phyloP scores from a whole-genome alignment of 148 eudicot genomes.

The Cornus controversa region DNA sequence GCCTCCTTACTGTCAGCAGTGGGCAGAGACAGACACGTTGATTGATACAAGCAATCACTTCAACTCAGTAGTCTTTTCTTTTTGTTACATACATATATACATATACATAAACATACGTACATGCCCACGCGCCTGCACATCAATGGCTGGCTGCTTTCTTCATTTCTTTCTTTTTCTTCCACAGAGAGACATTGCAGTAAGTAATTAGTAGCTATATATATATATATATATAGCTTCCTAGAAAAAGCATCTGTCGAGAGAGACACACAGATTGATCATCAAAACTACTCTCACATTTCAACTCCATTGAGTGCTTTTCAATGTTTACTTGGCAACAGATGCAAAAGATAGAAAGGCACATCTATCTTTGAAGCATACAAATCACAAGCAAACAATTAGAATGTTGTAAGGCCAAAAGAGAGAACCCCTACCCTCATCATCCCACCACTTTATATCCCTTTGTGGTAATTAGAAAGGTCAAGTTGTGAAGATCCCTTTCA shows the following conservation, averaged over 20 bases:
- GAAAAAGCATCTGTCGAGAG: too few relatives aligned
- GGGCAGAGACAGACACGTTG: slow-evolving; percentile 8
- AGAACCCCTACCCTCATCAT: neutral
- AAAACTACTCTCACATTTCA: slow-evolving; percentile 9
- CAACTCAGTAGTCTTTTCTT: neutral
- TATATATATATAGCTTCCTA: neutral
- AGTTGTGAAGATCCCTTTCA: slow-evolving; percentile 13
- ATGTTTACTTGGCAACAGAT: slow-evolving; percentile 7
- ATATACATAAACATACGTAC: too few relatives aligned
- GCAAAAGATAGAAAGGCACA: neutral
- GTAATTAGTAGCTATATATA: too few relatives aligned
- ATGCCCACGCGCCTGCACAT: neutral
- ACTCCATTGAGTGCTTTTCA: slow-evolving; percentile 9
- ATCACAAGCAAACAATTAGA: slow-evolving; percentile 11
- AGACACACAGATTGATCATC: neutral
- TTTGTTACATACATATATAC: neutral
- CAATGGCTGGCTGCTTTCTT: slow-evolving; percentile 10
- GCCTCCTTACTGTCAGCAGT: neutral
- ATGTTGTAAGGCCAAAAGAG: slow-evolving; percentile 10
- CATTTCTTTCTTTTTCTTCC: neutral
- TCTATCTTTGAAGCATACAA: slow-evolving; percentile 14
- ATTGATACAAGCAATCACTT: slow-evolving; percentile 9
- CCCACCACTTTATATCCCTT: neutral
- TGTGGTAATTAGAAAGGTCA: slow-evolving; percentile 8
- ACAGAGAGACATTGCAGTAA: neutral